Conservation (phyloP, 2,329 filamentous ascomycete genomes). For the Talaromyces sp. region DNA sequence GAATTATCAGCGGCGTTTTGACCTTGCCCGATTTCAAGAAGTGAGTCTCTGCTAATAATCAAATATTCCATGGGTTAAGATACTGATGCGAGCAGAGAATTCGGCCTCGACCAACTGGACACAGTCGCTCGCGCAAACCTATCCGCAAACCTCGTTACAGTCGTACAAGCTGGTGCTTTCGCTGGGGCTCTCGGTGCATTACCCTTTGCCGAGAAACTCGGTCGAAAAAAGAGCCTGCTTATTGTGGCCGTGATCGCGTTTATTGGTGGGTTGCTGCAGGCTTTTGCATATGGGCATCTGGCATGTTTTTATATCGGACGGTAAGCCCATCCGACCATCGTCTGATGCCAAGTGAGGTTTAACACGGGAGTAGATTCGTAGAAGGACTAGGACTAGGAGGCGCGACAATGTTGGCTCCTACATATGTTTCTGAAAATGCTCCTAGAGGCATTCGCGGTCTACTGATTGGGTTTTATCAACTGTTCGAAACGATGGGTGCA, state of each 20-base stretch:
- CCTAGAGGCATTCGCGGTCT: slow-evolving; percentile 54
- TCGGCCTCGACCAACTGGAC: slow-evolving; percentile 59
- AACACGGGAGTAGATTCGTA: not conserved
- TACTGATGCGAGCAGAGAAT: slow-evolving; percentile 42
- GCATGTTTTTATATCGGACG: not conserved
- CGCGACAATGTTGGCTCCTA: slow-evolving; percentile 51
- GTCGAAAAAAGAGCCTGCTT: slow-evolving; percentile 54
- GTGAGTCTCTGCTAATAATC: slow-evolving; percentile 29
- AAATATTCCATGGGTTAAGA: not conserved
- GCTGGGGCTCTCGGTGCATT: slow-evolving; percentile 12
- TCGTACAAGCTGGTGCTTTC: slow-evolving; percentile 64
- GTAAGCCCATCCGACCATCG: slow-evolving; percentile 56
- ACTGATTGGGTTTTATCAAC: slow-evolving; percentile 46
- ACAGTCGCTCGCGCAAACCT: slow-evolving; percentile 6
- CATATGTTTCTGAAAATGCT: slow-evolving; percentile 55
- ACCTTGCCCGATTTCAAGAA: slow-evolving; percentile 55
- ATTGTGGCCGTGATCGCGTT: slow-evolving; percentile 54
- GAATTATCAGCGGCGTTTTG: slow-evolving; percentile 63
- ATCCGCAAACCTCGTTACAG: slow-evolving; percentile 52
- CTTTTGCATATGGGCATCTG: not conserved
- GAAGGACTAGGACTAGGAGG: slow-evolving; percentile 29
- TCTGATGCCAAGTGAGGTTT: not conserved
- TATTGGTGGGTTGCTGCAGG: slow-evolving; percentile 59
- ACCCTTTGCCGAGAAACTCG: slow-evolving; percentile 49
- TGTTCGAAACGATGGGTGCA: slow-evolving; percentile 53